These are phyloP conservation scores for Saccharum spontaneum DNA, from an alignment of 176 grass and related monocot genomes.

Conservation along the genomic window DNA sequence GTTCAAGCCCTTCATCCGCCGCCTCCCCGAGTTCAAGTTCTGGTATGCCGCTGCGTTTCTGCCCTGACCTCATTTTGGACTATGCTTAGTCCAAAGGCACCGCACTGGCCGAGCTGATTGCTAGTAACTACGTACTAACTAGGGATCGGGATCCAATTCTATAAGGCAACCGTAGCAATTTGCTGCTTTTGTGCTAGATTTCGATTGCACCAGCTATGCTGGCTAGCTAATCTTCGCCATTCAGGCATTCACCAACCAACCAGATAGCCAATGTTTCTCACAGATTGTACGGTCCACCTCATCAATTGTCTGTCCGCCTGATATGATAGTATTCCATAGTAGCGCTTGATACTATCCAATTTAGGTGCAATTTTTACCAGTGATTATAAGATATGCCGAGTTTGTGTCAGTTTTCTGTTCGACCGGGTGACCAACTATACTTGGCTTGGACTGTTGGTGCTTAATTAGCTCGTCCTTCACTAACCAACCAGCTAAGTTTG, in stretches of 20 bases:
- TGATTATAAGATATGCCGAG: neutral
- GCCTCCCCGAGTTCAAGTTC: constrained; percentile 97
- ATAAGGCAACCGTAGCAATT: neutral
- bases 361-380: neutral
- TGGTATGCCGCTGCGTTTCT: constrained; percentile 45
- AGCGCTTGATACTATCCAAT: neutral
- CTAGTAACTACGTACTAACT: neutral
- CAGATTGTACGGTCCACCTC: neutral
- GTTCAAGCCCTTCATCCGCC: constrained; percentile 95
- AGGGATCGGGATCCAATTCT: neutral
- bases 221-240: neutral
- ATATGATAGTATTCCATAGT: neutral
- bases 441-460: neutral
- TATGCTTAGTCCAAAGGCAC: neutral
- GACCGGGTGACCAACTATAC: neutral
- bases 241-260: neutral
- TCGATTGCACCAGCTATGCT: neutral
- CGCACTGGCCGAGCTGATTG: neutral
- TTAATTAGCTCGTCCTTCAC: neutral
- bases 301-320: neutral
- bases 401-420: neutral
- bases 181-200: constrained; percentile 6
- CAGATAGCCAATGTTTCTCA: neutral
- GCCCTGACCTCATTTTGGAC: neutral
- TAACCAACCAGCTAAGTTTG: neutral